phyloP scores from a whole-genome alignment of 139 green algal genomes.

The Tetraselmis striata region DNA sequence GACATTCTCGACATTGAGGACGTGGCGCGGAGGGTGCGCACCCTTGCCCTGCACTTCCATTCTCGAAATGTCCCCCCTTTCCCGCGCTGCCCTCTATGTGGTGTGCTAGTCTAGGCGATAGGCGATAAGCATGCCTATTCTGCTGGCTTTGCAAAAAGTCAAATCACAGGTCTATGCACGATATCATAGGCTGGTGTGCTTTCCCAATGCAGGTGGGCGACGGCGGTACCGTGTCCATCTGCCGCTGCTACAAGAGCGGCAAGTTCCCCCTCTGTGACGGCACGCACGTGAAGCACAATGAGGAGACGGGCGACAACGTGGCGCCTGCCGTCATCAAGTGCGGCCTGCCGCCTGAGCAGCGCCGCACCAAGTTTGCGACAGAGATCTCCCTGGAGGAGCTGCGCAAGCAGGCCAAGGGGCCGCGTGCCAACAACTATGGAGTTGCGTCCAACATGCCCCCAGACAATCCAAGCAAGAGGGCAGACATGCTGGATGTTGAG shows the following conservation, averaged over 20 bases:
- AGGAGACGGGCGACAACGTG: constrained; percentile 19
- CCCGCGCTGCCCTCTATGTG: not conserved
- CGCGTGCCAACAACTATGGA: constrained; percentile 15
- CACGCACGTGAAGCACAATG: constrained; percentile 10
- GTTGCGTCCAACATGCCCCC: constrained; percentile 8
- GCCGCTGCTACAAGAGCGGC: constrained; percentile 3
- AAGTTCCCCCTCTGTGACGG: constrained; percentile 17
- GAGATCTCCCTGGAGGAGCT: constrained; percentile 5
- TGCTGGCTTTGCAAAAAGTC: not conserved
- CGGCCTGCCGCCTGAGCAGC: constrained; percentile 8
- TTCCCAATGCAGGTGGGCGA: constrained; percentile 9
- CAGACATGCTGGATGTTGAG: constrained; percentile 10
- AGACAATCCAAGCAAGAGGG: constrained; percentile 9
- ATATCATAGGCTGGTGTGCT: too few relatives aligned
- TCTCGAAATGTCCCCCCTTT: too few relatives aligned
- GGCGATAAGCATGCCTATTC: too few relatives aligned
- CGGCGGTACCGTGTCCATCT: constrained; percentile 3
- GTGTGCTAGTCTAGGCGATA: not conserved
- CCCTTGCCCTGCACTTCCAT: not conserved
- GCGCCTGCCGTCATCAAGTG: constrained; percentile 7
- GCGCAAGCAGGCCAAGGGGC: constrained; percentile 1
- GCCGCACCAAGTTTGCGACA: not conserved
- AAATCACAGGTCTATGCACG: too few relatives aligned
- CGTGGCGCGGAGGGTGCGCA: not conserved
- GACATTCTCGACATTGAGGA: constrained; percentile 17